Percentiles rank a stretch among this genome's conserved stretches.
These are phyloP conservation scores for Mesotaenium endlicherianum DNA, from an alignment of 139 green algal species.

Conservation along the genomic window DNA sequence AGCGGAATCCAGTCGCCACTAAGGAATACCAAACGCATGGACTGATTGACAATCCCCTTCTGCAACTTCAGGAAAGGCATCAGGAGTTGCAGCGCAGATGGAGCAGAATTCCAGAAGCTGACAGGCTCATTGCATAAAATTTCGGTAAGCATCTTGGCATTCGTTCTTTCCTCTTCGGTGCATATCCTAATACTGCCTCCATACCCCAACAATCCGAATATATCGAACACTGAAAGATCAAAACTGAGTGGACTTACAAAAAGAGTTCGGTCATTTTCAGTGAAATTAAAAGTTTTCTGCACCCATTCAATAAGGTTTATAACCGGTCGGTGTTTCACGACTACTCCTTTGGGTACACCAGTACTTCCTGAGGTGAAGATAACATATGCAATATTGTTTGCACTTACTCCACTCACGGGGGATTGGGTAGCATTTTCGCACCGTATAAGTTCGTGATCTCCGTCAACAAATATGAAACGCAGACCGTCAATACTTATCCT, in stretches of 20 bases:
- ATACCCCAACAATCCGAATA: too few species aligned
- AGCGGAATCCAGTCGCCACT: too few species aligned
- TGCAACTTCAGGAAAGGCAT: too few species aligned
- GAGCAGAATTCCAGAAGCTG: too few species aligned
- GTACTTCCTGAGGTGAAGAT: constrained; percentile 72
- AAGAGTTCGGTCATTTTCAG: background rate
- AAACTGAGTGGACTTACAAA: constrained; percentile 14
- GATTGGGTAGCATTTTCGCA: too few species aligned
- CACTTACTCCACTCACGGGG: background rate
- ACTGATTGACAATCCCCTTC: too few species aligned
- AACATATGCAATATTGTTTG: constrained; percentile 55
- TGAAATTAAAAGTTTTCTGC: background rate
- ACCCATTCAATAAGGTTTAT: background rate
- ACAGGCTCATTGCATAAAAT: too few species aligned
- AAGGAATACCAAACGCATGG: too few species aligned
- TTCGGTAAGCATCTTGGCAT: too few species aligned
- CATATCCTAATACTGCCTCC: too few species aligned
- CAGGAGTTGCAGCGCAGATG: too few species aligned
- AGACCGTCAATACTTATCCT: background rate
- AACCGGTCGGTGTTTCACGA: background rate
- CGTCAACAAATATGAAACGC: background rate
- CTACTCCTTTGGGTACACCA: constrained; percentile 64
- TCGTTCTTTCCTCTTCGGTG: too few species aligned
- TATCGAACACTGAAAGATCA: constrained; percentile 34
- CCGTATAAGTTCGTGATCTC: background rate